Evolutionary conservation across 2,329 filamentous ascomycete genomes (phyloP).

Genomic region (Colletotrichum liaoningense): DNA sequence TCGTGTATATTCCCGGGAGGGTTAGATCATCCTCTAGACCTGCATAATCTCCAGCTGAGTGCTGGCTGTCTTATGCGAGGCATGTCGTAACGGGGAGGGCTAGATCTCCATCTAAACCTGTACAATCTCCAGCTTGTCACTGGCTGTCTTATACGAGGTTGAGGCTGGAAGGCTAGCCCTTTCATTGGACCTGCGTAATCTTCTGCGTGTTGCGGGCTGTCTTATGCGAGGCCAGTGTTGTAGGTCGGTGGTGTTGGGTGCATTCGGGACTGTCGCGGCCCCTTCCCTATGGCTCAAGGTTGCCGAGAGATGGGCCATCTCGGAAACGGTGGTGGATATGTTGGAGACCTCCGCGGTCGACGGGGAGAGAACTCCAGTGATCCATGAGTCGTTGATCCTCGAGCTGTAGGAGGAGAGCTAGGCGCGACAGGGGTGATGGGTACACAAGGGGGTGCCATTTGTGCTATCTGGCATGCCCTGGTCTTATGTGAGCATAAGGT

Average conservation of each 20-base stretch:
- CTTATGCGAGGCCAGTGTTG: not conserved
- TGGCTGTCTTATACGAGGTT: too few relatives aligned
- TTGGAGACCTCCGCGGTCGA: not conserved
- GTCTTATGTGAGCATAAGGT: not conserved
- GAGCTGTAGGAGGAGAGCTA: not conserved
- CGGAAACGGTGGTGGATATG: not conserved
- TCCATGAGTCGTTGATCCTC: not conserved
- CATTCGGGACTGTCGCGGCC: not conserved
- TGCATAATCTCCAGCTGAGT: too few relatives aligned
- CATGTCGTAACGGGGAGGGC: too few relatives aligned
- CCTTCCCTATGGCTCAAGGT: not conserved
- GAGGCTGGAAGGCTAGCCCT: too few relatives aligned
- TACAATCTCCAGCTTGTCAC: too few relatives aligned
- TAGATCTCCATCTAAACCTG: too few relatives aligned
- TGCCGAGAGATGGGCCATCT: not conserved
- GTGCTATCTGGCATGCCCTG: not conserved
- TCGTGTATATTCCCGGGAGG: not conserved
- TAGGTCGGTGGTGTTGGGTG: not conserved
- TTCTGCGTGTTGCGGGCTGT: not conserved
- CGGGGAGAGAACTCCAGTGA: not conserved
- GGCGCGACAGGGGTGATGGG: not conserved
- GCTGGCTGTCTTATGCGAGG: too few relatives aligned
- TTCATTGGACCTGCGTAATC: not conserved
- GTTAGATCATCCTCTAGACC: not conserved
- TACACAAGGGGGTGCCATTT: not conserved